phyloP scores from a whole-genome alignment of 2,329 filamentous ascomycete species.

The Diaporthe sp. region DNA sequence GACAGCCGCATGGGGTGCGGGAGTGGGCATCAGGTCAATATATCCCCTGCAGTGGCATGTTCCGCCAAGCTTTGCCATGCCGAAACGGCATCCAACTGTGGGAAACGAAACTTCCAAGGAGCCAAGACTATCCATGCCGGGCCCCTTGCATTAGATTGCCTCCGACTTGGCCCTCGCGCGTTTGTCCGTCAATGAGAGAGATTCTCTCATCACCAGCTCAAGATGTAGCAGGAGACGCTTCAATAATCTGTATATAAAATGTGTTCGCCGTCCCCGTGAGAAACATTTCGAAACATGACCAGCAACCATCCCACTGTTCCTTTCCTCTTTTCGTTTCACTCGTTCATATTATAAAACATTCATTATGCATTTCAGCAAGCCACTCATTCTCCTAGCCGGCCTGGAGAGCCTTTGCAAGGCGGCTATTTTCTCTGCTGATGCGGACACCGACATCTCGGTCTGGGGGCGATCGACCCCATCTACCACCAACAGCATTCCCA shows the following conservation, averaged over 20 bases:
- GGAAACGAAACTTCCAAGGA: slow-evolving; percentile 23
- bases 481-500: background rate
- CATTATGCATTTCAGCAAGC: slow-evolving; percentile 30
- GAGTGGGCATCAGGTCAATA: background rate
- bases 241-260: background rate
- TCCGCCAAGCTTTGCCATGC: slow-evolving; percentile 13
- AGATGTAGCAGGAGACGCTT: background rate
- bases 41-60: slow-evolving; percentile 5
- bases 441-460: slow-evolving; percentile 6
- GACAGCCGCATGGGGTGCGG: background rate
- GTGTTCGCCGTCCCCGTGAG: background rate
- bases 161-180: background rate
- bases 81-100: slow-evolving; percentile 4
- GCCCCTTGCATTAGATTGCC: slow-evolving; percentile 18
- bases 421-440: slow-evolving; percentile 28
- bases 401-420: slow-evolving; percentile 18
- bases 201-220: too few species aligned
- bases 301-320: background rate
- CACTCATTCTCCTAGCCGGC: slow-evolving; percentile 28
- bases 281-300: slow-evolving; percentile 6
- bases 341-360: slow-evolving; percentile 27
- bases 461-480: background rate
- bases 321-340: slow-evolving; percentile 10
- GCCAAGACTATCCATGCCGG: slow-evolving; percentile 6
- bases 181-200: slow-evolving; percentile 17